Evolutionary conservation across 192 early-diverging fungal genomes (phyloP), one percentile per base, ranked within the genome.

Genomic region (Coemansia reversa): DNA sequence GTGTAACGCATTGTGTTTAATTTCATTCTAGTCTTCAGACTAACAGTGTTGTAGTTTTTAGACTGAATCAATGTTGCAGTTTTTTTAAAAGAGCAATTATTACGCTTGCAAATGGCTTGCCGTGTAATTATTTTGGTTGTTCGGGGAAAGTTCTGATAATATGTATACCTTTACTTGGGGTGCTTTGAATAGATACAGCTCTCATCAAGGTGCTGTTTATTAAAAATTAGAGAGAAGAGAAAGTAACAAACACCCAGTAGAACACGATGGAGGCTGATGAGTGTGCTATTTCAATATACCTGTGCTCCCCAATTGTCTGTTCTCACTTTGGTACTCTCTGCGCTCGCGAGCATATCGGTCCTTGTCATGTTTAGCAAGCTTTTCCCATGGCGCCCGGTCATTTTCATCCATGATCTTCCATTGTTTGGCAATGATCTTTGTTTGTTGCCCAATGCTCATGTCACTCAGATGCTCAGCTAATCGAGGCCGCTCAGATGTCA

Each of bases 381-480:
- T 58, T 35, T 82, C 69, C 83, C 82, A 87, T 4, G 86, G 86
- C 16, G 59, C 75, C 11, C 78, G 74, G 29, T 82, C 79, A 11
- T 69, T 67, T n/a, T 82, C 79, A 24, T 76, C 62, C 63, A 87
- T 59, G 1, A 29, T 30, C 27, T 83, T 82, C 86, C 86, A 87
- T 27, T 70, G 66, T 33, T 78, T 71, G 18, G 92, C 89, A 62
- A 93, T 90, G 1, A 90, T 74, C 62, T 91, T 87, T 39, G 86
- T 89, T 50, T 93, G 90, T 11, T 86, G 85, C 14, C 91, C 91
- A 59, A 91, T 84, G 25, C 86, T 86, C 55, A 79, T 84, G 23
- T 87, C 86, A 19, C 91, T 86, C 58, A 89, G 77, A 58, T 87
- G 77, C 47, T 79, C 74, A 11, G 88, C 82, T 45, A 90, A 84